Conservation (phyloP, 163 green algal genomes). For the Scenedesmus sp. region DNA sequence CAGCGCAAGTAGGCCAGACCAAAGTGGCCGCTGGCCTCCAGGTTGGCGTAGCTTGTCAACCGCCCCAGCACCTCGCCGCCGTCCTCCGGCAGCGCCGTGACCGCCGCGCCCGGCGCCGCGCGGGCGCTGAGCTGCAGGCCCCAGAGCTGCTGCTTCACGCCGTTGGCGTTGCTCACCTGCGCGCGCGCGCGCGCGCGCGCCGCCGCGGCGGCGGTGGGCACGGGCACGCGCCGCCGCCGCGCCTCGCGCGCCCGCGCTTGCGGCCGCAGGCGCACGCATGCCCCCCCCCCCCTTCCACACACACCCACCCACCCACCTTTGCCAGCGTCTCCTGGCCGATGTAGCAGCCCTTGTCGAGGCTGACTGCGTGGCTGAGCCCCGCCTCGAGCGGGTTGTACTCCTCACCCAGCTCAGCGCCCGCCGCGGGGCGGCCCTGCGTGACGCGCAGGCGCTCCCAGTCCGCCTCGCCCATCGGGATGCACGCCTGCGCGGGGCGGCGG, state of each 20-base stretch:
- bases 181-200: too few relatives aligned
- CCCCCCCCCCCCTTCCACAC: background rate
- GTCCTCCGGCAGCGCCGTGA: slow-evolving; percentile 38
- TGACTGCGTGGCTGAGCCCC: slow-evolving; percentile 73
- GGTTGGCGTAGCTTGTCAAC: slow-evolving; percentile 51
- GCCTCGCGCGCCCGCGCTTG: too few relatives aligned
- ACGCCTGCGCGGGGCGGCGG: slow-evolving; percentile 54
- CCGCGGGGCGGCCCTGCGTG: slow-evolving; percentile 64
- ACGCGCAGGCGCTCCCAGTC: slow-evolving; percentile 77
- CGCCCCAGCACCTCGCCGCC: slow-evolving; percentile 31
- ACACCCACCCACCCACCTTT: slow-evolving; percentile 56
- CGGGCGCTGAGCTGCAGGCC: slow-evolving; percentile 58
- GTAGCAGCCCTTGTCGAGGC: slow-evolving; percentile 84
- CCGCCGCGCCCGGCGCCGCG: slow-evolving; percentile 46
- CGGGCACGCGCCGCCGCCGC: too few relatives aligned
- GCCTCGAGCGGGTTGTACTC: slow-evolving; percentile 80
- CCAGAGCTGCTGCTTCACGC: slow-evolving; percentile 73
- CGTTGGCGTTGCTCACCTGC: slow-evolving; percentile 50
- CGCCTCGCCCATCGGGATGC: slow-evolving; percentile 70
- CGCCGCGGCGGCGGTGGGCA: too few relatives aligned
- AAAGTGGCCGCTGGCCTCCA: slow-evolving; percentile 52
- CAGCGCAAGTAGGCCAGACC: slow-evolving; percentile 59
- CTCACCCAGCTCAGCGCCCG: slow-evolving; percentile 69
- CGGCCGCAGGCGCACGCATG: too few relatives aligned
- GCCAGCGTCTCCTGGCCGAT: slow-evolving; percentile 81